These are phyloP conservation scores for Phytophthora parvispora DNA, from an alignment of 352 stramenopile species.

Conservation along the genomic window DNA sequence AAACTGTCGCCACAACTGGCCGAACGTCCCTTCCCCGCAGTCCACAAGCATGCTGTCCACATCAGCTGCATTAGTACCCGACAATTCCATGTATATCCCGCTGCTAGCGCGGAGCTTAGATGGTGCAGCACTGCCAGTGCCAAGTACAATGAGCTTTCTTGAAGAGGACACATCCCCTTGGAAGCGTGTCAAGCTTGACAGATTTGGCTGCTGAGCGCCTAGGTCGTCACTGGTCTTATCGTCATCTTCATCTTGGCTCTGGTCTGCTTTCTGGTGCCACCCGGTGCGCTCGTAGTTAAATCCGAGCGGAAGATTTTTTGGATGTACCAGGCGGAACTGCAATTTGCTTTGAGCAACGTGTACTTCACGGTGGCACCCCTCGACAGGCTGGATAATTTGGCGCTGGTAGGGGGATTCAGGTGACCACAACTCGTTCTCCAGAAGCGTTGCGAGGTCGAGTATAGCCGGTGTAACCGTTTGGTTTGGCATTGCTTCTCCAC, in stretches of 20 bases:
- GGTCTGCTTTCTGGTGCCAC: slow-evolving; percentile 36
- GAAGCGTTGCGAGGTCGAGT: slow-evolving; percentile 9
- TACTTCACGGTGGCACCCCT: slow-evolving; percentile 10
- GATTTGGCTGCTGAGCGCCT: background rate
- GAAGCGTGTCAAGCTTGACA: background rate
- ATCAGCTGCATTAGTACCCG: background rate
- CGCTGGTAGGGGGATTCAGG: slow-evolving; percentile 26
- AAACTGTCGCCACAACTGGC: slow-evolving; percentile 90
- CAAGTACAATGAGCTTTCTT: slow-evolving; percentile 91
- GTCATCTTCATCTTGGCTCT: slow-evolving; percentile 20
- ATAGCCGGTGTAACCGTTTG: background rate
- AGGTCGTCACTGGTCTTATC: background rate
- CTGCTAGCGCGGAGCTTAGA: slow-evolving; percentile 98
- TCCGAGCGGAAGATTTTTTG: slow-evolving; percentile 4
- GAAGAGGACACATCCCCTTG: background rate
- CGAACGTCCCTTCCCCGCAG: slow-evolving; percentile 95
- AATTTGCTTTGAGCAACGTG: slow-evolving; percentile 71
- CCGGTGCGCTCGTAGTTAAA: slow-evolving; percentile 58
- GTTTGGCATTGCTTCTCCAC: background rate
- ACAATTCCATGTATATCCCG: slow-evolving; percentile 91
- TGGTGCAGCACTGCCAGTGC: slow-evolving; percentile 96
- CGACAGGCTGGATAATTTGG: slow-evolving; percentile 35
- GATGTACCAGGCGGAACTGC: slow-evolving; percentile 41
- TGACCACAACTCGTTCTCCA: slow-evolving; percentile 25
- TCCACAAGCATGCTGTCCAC: slow-evolving; percentile 92